Evolutionary conservation across 495 filamentous ascomycete species (phyloP).

Genomic region (Penicillium nucicola): DNA sequence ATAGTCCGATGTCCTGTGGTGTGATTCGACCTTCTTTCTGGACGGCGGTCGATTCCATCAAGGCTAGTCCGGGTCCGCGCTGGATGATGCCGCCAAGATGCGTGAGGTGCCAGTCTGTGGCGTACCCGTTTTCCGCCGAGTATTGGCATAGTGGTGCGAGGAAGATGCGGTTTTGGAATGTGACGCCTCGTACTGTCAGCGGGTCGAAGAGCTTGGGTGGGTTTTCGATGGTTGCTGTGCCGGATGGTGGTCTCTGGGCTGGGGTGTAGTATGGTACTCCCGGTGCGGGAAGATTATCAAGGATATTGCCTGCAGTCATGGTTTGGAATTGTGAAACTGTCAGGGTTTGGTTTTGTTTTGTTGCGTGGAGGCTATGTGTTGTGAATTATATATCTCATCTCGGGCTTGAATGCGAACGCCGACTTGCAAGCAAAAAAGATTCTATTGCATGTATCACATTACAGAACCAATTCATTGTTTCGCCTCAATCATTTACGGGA

Average conservation of each 20-base stretch:
- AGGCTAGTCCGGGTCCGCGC: conserved; percentile 58
- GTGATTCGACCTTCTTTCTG: conserved; percentile 65
- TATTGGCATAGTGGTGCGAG: conserved; percentile 63
- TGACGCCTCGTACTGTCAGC: conserved; percentile 55
- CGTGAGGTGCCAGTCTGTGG: conserved; percentile 57
- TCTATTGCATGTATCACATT: too few relatives aligned
- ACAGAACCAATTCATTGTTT: too few relatives aligned
- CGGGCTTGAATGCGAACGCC: too few relatives aligned
- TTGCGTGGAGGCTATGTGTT: too few relatives aligned
- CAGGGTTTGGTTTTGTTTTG: too few relatives aligned
- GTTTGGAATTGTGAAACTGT: too few relatives aligned
- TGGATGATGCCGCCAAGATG: conserved; percentile 52
- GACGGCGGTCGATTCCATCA: conserved; percentile 71
- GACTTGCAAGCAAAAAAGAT: too few relatives aligned
- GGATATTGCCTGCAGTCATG: too few relatives aligned
- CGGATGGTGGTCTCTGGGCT: conserved; percentile 52
- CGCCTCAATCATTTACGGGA: too few relatives aligned
- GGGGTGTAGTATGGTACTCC: conserved; percentile 51
- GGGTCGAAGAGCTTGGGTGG: conserved; percentile 56
- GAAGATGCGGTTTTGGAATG: conserved; percentile 59
- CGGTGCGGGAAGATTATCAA: too few relatives aligned
- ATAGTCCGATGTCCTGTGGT: conserved; percentile 64
- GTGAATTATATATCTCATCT: too few relatives aligned
- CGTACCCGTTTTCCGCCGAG: conserved; percentile 54
- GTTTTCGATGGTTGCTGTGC: conserved; percentile 46